Evolutionary conservation across 2,329 filamentous ascomycete genomes (phyloP).

Genomic region (Clonostachys byssicola): DNA sequence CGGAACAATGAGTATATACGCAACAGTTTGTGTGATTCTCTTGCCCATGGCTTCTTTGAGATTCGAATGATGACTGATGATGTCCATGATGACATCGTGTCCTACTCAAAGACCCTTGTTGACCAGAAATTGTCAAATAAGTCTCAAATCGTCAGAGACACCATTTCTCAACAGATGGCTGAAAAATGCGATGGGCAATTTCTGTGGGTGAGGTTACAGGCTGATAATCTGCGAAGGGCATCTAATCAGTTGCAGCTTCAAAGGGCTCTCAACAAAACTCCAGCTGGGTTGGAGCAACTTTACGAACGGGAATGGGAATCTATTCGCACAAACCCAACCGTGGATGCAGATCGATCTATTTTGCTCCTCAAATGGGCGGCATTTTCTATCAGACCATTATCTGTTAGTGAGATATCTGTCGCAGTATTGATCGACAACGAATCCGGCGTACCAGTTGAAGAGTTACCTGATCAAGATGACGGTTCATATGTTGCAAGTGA

Average conservation of each 20-base stretch:
- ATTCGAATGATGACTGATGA: slow-evolving; percentile 12
- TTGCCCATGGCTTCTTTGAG: slow-evolving; percentile 1
- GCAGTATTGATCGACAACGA: slow-evolving; percentile 10
- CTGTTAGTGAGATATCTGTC: slow-evolving; percentile 12
- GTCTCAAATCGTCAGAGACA: slow-evolving; percentile 3
- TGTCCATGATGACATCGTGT: slow-evolving; percentile 12
- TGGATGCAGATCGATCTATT: slow-evolving; percentile 13
- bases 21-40: slow-evolving; percentile 3
- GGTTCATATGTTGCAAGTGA: slow-evolving; percentile 19
- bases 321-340: slow-evolving; percentile 6
- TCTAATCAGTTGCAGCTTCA: slow-evolving; percentile 19
- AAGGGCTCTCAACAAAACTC: slow-evolving; percentile 14
- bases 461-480: slow-evolving; percentile 4
- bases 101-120: slow-evolving; percentile 16
- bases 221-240: slow-evolving; percentile 10
- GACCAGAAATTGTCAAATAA: slow-evolving; percentile 18
- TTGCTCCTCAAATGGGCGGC: slow-evolving; percentile 20
- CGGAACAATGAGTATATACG: slow-evolving; percentile 14
- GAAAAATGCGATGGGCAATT: slow-evolving; percentile 24
- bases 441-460: background rate
- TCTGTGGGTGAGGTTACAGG: slow-evolving; percentile 22
- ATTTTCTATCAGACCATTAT: slow-evolving; percentile 13
- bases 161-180: slow-evolving; percentile 14
- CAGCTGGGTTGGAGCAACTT: slow-evolving; percentile 14
- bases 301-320: slow-evolving; percentile 23